Percentiles rank a stretch among this genome's conserved stretches.
These are phyloP conservation scores for Talaromyces trachyspermus DNA, from an alignment of 495 filamentous ascomycete species.

Conservation along the genomic window DNA sequence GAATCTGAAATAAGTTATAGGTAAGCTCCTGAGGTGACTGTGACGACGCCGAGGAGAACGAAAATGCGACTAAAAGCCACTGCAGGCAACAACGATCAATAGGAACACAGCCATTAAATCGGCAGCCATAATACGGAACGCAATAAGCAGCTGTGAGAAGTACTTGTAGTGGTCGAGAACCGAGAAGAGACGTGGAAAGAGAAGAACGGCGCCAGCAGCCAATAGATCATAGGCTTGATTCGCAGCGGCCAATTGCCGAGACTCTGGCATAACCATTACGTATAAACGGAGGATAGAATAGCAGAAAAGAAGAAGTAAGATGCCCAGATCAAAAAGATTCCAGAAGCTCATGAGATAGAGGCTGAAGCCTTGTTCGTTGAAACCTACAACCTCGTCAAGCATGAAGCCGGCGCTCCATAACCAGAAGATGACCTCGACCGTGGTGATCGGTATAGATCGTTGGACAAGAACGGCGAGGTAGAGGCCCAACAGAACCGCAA, in stretches of 20 bases:
- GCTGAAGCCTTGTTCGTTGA: conserved; percentile 89
- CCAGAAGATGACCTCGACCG: conserved; percentile 83
- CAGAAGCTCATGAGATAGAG: conserved; percentile 95
- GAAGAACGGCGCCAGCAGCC: conserved; percentile 77
- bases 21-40: conserved; percentile 59
- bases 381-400: conserved; percentile 89
- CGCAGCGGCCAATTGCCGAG: conserved; percentile 52
- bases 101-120: conserved; percentile 79
- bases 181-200: conserved; percentile 86
- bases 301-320: conserved; percentile 73
- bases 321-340: conserved; percentile 90
- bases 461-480: conserved; percentile 68
- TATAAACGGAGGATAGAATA: conserved; percentile 87
- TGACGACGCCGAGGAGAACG: conserved; percentile 62
- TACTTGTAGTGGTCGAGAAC: conserved; percentile 90
- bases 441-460: conserved; percentile 67
- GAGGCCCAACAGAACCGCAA: conserved; percentile 72
- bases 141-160: conserved; percentile 88
- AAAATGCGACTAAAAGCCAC: conserved; percentile 91
- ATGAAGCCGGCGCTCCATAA: conserved; percentile 95
- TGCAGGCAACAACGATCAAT: conserved; percentile 76
- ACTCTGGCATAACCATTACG: conserved; percentile 69
- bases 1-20: conserved; percentile 82
- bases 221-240: conserved; percentile 85
- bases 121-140: conserved; percentile 84